Evolutionary conservation across 768 basidiomycete genomes (phyloP), one percentile per base, ranked within the genome.

Genomic region (Podaxis sp.): DNA sequence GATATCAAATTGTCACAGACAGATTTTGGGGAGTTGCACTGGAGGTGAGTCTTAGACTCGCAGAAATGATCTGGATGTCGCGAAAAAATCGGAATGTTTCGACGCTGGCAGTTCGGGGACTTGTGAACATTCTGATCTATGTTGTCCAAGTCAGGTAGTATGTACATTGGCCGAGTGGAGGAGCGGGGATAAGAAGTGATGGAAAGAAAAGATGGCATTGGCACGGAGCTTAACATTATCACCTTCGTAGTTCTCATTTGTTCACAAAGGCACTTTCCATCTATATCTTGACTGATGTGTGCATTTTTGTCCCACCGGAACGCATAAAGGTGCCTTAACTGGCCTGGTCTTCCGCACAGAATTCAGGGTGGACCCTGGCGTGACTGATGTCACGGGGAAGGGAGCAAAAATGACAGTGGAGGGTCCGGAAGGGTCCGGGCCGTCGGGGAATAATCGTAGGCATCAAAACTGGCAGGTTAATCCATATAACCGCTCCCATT

Each of bases 141-240:
- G 38, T 24, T 56, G 7, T 9, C 38, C 22, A 40, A 19, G 36
- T 40, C 54, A 56, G 39, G 54, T 9, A 33, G 33, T 33, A 33
- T 33, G 33, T 56, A 56, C 54, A 56, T 56, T 56, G 39, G 19
- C 54, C 39, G 54, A 56, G 54, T 38, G 54, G 39, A 30, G 17
- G 26, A 56, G 19, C 54, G 54, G 54, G 54, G 54, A 40, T 56
- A 40, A 24, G 54, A 40, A 56, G 26, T 39, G 53, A 39, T 36
- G 53, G 54, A 56, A 40, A 19, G 54, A n/a, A n/a, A 40, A 22
- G 54, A 24, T 40, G 19, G 54, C 3, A 39, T 38, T 36, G 33
- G 38, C 17, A 40, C 54, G 54, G 54, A 56, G 54, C 54, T 56
- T 56, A 40, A 56, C 54, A 40, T 7, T 39, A 56, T 56, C 38